Evolutionary conservation across 371 early-diverging fungal species (phyloP).

Genomic region (Globomyces sp.): DNA sequence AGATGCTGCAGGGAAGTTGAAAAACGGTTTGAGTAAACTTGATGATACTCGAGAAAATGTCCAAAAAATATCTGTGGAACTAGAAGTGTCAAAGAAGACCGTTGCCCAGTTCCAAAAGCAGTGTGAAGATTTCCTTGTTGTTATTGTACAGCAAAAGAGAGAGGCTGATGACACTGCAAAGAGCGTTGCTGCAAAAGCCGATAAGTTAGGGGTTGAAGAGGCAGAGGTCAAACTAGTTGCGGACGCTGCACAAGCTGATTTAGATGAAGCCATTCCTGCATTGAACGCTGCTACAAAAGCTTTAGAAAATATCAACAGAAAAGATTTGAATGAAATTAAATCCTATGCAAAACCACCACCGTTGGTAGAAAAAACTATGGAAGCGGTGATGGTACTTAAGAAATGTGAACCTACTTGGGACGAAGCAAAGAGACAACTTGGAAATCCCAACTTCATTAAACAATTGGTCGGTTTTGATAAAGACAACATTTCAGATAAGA

Average conservation of each 20-base stretch:
- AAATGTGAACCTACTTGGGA: slow-evolving; percentile 64
- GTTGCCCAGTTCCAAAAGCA: slow-evolving; percentile 56
- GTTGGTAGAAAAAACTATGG: slow-evolving; percentile 60
- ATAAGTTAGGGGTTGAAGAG: slow-evolving; percentile 56
- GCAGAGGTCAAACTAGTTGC: slow-evolving; percentile 57
- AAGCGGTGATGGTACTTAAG: slow-evolving; percentile 60
- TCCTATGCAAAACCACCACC: slow-evolving; percentile 58
- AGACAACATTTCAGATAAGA: slow-evolving; percentile 59
- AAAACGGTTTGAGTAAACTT: slow-evolving; percentile 54
- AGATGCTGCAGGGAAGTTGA: slow-evolving; percentile 46
- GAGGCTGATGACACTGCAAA: slow-evolving; percentile 64
- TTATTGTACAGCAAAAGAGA: slow-evolving; percentile 60
- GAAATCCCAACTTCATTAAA: slow-evolving; percentile 60
- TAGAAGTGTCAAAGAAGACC: slow-evolving; percentile 53
- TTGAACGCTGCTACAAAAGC: slow-evolving; percentile 56
- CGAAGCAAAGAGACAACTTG: slow-evolving; percentile 61
- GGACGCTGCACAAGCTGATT: slow-evolving; percentile 56
- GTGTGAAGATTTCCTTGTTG: slow-evolving; percentile 60
- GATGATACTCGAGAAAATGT: slow-evolving; percentile 53
- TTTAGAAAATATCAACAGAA: slow-evolving; percentile 57
- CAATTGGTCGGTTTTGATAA: slow-evolving; percentile 57
- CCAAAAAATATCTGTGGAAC: slow-evolving; percentile 53
- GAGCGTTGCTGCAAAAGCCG: slow-evolving; percentile 49
- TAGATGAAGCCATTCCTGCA: slow-evolving; percentile 57
- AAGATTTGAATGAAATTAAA: slow-evolving; percentile 53